phyloP scores from a whole-genome alignment of 2,329 filamentous ascomycete genomes.

The Alternaria panax region DNA sequence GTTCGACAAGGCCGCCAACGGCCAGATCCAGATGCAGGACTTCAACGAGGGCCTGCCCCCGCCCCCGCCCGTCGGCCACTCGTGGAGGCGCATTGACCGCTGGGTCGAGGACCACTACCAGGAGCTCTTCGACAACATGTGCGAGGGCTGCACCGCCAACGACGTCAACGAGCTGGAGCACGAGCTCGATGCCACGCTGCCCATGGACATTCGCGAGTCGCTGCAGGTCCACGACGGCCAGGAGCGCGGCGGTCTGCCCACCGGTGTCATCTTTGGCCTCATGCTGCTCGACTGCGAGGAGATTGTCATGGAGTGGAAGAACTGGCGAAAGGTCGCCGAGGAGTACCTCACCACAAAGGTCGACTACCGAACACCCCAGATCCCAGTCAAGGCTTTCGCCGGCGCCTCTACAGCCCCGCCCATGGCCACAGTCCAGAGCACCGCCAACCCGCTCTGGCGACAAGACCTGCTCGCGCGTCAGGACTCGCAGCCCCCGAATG shows the following conservation, averaged over 20 bases:
- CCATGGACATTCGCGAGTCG: constrained; percentile 92
- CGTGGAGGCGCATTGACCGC: constrained; percentile 90
- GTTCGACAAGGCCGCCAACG: constrained; percentile 71
- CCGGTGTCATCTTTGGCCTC: constrained; percentile 88
- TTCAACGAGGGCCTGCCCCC: constrained; percentile 93
- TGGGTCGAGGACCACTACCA: constrained; percentile 97
- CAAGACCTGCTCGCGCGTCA: constrained; percentile 85
- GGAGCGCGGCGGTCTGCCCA: constrained; percentile 88
- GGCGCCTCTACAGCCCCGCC: constrained; percentile 75
- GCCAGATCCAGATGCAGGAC: constrained; percentile 95
- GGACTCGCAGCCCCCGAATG: constrained; percentile 83
- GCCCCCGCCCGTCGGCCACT: constrained; percentile 84
- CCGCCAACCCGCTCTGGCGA: constrained; percentile 74
- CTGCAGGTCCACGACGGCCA: constrained; percentile 94
- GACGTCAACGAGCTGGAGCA: constrained; percentile 97
- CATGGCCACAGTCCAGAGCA: constrained; percentile 58
- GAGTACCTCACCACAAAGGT: constrained; percentile 75
- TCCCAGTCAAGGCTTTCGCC: constrained; percentile 75
- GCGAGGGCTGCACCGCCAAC: constrained; percentile 90
- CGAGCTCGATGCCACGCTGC: constrained; percentile 90
- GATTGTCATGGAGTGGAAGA: constrained; percentile 96
- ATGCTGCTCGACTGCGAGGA: constrained; percentile 99
- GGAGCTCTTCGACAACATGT: constrained; percentile 90
- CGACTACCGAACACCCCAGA: constrained; percentile 65
- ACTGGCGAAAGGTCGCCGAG: constrained; percentile 92